These are phyloP conservation scores for Skeletonema potamos DNA, from an alignment of 108 stramenopile genomes.

Conservation along the genomic window DNA sequence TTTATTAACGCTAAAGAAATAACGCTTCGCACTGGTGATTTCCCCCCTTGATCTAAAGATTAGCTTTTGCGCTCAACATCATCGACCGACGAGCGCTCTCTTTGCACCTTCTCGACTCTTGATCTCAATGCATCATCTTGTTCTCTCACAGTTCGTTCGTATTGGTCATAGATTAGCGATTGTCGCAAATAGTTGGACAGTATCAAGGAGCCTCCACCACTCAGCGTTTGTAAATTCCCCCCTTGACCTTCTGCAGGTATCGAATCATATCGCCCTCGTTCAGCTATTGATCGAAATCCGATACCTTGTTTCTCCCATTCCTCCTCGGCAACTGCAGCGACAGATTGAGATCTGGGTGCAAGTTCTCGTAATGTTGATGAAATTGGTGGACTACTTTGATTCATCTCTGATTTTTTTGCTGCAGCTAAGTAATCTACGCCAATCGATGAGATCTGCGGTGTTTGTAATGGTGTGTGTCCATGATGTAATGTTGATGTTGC, in stretches of 20 bases:
- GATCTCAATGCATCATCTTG: constrained; percentile 65
- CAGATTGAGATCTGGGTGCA: constrained; percentile 58
- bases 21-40: not conserved
- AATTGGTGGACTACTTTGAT: constrained; percentile 17
- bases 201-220: constrained; percentile 60
- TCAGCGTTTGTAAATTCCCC: not conserved
- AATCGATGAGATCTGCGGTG: not conserved
- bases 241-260: not conserved
- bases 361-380: constrained; percentile 4
- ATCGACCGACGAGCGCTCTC: constrained; percentile 11
- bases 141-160: constrained; percentile 73
- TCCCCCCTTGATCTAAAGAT: not conserved
- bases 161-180: constrained; percentile 77
- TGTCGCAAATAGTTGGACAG: constrained; percentile 65
- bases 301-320: constrained; percentile 87
- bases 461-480: not conserved
- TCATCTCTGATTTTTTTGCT: constrained; percentile 30
- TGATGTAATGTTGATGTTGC: not conserved
- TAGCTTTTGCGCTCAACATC: not conserved
- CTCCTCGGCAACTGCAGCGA: constrained; percentile 77
- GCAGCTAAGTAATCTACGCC: constrained; percentile 42
- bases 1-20: not conserved
- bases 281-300: constrained; percentile 72
- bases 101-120: constrained; percentile 42
- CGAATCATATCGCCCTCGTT: constrained; percentile 42